Base-by-base conservation (phyloP, 163 green algal genomes). In the Scenedesmus sp. region DNA sequence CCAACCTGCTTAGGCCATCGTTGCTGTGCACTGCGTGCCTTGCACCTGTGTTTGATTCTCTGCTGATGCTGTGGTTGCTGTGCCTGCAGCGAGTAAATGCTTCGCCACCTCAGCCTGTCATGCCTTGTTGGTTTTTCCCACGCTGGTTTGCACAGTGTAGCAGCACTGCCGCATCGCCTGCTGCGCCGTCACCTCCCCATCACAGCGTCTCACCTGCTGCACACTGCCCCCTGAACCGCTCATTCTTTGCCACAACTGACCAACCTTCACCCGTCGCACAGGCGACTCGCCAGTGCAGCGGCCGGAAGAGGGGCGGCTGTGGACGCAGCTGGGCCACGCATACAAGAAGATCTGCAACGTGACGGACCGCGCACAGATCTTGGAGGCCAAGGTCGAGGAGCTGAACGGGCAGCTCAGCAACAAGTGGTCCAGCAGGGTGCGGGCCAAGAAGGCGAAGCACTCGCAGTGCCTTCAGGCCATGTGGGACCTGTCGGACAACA, bases 331-430 rank as follows among this genome's bases (percentile, higher is more conserved):
- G 2, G 65, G 65, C 65, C 65, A 76, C 65, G 65, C 65, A 16
- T 76, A 76, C 65, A 26, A 76, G 30, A 76, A 37, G 65, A 76
- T 76, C 65, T 76, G 65, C 65, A 76, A 76, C 65, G 65, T 76
- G 16, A 40, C 65, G 16, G 65, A 76, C 26, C 30, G 65, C 30
- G 65, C 65, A 20, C 26, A 76, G 30, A 37, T 76, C 65, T 40
- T 76, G 30, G 65, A 76, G 12, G 65, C 65, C 7, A 76, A 76
- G 30, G 30, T 76, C 0, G 65, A 76, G 30, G 30, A 76, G 65
- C 65, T 76, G 65, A 15, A 76, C 30, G 65, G 65, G 3, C 6
- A 37, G 30, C 30, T 76, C 7, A 16, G 65, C 65, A 76, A 40
- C 65, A 76, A 76, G 30, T 76, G 65, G 65, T 40, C 30, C 30